These are phyloP conservation scores for Septoria petroselini DNA, from an alignment of 2,329 filamentous ascomycete species.

Conservation along the genomic window DNA sequence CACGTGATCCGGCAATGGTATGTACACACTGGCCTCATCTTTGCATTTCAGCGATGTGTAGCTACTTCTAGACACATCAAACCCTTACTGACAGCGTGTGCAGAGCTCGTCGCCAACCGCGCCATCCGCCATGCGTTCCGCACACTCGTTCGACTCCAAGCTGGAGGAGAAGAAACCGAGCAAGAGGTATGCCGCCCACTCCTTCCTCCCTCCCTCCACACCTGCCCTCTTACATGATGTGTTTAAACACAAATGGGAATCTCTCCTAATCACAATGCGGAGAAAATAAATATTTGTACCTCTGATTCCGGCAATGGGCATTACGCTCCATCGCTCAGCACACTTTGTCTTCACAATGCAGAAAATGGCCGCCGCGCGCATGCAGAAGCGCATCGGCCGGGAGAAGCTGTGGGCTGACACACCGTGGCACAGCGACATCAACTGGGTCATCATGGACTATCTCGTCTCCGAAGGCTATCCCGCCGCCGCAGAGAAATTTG, in stretches of 20 bases:
- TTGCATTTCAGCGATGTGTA: too few relatives aligned
- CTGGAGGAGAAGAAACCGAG: conserved; percentile 80
- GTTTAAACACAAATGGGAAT: conserved; percentile 97
- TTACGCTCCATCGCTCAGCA: conserved; percentile 3
- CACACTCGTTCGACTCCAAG: conserved; percentile 73
- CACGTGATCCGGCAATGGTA: not conserved
- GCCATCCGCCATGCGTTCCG: conserved; percentile 60
- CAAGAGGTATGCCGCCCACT: conserved; percentile 63
- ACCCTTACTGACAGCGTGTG: not conserved
- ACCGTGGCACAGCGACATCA: conserved; percentile 71
- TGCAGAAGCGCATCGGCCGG: not conserved
- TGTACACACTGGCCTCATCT: too few relatives aligned
- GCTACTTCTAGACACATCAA: too few relatives aligned
- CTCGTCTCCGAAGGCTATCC: conserved; percentile 94
- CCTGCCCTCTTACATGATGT: conserved; percentile 66
- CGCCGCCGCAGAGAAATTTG: conserved; percentile 87
- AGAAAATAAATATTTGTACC: conserved; percentile 75
- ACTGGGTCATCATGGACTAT: conserved; percentile 93
- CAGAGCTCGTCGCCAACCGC: conserved; percentile 66
- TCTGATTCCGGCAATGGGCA: conserved; percentile 51
- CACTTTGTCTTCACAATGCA: conserved; percentile 1
- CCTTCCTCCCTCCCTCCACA: conserved; percentile 16
- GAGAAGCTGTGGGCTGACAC: conserved; percentile 23
- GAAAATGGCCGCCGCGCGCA: conserved; percentile 8
- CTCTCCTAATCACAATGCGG: conserved; percentile 98